Base-by-base conservation (phyloP, 805 yeast species). In the Metschnikowia picachoensis region DNA sequence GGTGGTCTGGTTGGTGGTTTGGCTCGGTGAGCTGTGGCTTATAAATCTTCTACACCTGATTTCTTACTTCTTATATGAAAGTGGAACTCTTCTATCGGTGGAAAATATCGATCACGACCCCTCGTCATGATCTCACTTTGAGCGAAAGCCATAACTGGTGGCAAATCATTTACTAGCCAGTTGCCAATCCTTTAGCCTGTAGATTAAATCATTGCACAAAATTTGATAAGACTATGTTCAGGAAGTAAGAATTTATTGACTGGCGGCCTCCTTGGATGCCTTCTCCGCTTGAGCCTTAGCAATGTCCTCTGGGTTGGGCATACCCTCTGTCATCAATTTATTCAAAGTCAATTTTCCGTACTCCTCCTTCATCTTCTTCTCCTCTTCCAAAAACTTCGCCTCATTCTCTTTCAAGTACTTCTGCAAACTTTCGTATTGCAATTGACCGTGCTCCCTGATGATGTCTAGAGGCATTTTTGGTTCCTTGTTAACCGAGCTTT, bases 371-470 rank as follows among this genome's bases (percentile, higher is more conserved):
- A 84, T 80, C 60, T 83, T 84, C 73, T 82, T 89, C 67, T 92
- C 95, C 72, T 91, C 96, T 60, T 85, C 88, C 57, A 90, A 76
- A 59, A 87, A 74, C 67, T 85, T 82, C 43, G 72, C 77, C 46
- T 79, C 80, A 62, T 79, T 77, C 59, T 78, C 83, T 51, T 74
- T 67, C 58, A 79, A 68, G 59, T 76, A 79, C 55, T 67, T 77
- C 70, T 83, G 82, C 81, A 89, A 86, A 57, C 82, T 81, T 58
- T 84, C 82, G 66, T 89, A 92, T 65, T 87, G 89, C 71, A 82
- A 80, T 68, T 89, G 96, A 58, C 96, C 97, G 63, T 87, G 92
- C 63, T 89, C 95, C 64, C 97, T 85, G 55, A 91, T 82, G 46
- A 81, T 64, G 68, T 92, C 99, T 64, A 90, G 77, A 29, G 96